These are phyloP conservation scores for Alliaria petiolata DNA, from an alignment of 345 rosid species.

Conservation along the genomic window DNA sequence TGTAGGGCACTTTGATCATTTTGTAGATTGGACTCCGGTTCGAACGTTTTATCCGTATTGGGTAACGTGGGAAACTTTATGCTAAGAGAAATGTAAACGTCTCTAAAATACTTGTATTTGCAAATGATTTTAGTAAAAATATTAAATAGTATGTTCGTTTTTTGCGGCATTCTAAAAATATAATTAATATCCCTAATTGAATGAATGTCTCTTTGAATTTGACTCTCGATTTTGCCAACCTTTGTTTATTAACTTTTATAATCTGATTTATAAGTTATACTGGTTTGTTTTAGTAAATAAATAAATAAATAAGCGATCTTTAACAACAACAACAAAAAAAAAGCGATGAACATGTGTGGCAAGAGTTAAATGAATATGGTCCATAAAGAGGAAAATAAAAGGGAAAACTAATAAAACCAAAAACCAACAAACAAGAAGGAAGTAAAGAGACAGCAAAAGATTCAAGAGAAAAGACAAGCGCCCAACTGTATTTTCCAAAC, in stretches of 20 bases:
- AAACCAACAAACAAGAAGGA: slow-evolving; percentile 33
- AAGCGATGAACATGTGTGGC: background rate
- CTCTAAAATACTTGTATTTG: background rate
- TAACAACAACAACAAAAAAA: too few species aligned
- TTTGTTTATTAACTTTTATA: background rate
- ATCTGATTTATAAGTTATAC: background rate
- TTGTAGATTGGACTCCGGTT: background rate
- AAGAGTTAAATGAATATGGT: slow-evolving; percentile 22
- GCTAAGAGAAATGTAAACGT: too few species aligned
- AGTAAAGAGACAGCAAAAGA: slow-evolving; percentile 32
- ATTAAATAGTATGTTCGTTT: background rate
- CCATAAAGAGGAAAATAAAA: slow-evolving; percentile 3
- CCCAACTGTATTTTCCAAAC: slow-evolving; percentile 27
- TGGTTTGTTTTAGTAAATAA: background rate
- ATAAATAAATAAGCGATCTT: background rate
- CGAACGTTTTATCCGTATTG: too few species aligned
- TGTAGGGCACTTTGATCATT: too few species aligned
- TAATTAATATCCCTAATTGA: background rate
- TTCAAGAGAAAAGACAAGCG: slow-evolving; percentile 29
- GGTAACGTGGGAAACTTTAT: too few species aligned
- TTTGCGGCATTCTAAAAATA: too few species aligned
- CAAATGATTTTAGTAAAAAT: background rate
- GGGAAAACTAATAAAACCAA: slow-evolving; percentile 13
- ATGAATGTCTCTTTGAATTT: background rate
- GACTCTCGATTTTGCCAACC: background rate